Conservation (phyloP, 2,329 filamentous ascomycete species). For the Cryoendolithus antarcticus region DNA sequence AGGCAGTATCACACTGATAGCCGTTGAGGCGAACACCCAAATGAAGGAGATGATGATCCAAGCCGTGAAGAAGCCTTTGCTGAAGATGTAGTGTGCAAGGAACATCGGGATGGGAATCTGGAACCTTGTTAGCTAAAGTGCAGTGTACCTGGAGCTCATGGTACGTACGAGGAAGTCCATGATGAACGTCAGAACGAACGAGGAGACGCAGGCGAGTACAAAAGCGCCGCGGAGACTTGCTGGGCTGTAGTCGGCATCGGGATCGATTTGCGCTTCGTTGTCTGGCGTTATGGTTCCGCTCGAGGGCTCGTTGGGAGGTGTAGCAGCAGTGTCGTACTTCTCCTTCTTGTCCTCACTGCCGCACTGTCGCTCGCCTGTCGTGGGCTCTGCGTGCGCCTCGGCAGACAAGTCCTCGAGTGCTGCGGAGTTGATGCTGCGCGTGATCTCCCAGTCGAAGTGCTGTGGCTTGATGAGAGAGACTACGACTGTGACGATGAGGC, state of each 20-base stretch:
- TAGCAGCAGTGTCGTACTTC: neutral
- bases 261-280: slow-evolving; percentile 18
- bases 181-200: slow-evolving; percentile 25
- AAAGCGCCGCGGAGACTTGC: slow-evolving; percentile 23
- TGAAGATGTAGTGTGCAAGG: slow-evolving; percentile 28
- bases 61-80: slow-evolving; percentile 27
- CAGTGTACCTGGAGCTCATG: too few relatives aligned
- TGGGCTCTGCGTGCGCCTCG: slow-evolving; percentile 3
- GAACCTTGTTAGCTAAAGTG: too few relatives aligned
- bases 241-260: slow-evolving; percentile 21
- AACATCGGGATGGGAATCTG: slow-evolving; percentile 30
- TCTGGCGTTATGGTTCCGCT: slow-evolving; percentile 1
- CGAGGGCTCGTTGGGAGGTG: neutral
- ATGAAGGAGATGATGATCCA: slow-evolving; percentile 28
- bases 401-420: slow-evolving; percentile 1
- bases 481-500: slow-evolving; percentile 27
- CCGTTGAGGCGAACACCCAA: slow-evolving; percentile 28
- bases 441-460: slow-evolving; percentile 29
- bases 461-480: slow-evolving; percentile 26
- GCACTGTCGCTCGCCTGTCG: too few relatives aligned
- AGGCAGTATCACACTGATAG: slow-evolving; percentile 26
- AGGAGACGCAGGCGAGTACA: slow-evolving; percentile 25
- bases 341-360: neutral
- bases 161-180: slow-evolving; percentile 23
- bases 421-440: slow-evolving; percentile 25